A percentile compares a stretch with the other conserved stretches of the same genome.
These are phyloP conservation scores for Marsdenia floribunda DNA, from an alignment of 257 asterid genomes.

Conservation along the genomic window DNA sequence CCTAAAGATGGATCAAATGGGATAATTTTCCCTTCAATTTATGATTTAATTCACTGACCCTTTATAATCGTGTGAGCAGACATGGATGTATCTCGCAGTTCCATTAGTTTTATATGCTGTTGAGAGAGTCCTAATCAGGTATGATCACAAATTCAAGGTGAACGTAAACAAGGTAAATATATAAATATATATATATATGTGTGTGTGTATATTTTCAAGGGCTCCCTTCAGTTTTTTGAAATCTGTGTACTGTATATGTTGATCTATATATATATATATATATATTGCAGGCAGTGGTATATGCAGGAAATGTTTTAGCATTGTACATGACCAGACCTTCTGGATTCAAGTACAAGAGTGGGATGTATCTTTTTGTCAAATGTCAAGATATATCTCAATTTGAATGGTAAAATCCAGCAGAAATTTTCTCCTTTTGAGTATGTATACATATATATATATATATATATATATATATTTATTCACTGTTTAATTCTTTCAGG, in stretches of 20 bases:
- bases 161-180: slow-evolving; percentile 55
- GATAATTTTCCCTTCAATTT: no score
- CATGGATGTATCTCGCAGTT: slow-evolving; percentile 79
- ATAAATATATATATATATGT: background rate
- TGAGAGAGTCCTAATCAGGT: slow-evolving; percentile 60
- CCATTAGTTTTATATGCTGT: slow-evolving; percentile 54
- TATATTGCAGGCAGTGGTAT: slow-evolving; percentile 64
- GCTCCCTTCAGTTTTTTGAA: background rate
- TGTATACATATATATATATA: background rate
- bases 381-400: slow-evolving; percentile 72
- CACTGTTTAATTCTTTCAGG: slow-evolving; percentile 34
- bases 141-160: slow-evolving; percentile 53
- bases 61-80: slow-evolving; percentile 31
- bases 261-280: no score
- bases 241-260: no score
- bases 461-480: no score
- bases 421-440: background rate
- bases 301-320: slow-evolving; percentile 84
- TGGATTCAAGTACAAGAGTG: slow-evolving; percentile 88
- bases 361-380: slow-evolving; percentile 90
- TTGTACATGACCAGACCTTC: slow-evolving; percentile 76
- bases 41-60: background rate
- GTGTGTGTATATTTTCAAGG: background rate
- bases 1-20: no score
- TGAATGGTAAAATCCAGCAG: slow-evolving; percentile 51